Evolutionary conservation across 2,329 filamentous ascomycete species (phyloP).

Genomic region (Tolypocladium pustulatum): DNA sequence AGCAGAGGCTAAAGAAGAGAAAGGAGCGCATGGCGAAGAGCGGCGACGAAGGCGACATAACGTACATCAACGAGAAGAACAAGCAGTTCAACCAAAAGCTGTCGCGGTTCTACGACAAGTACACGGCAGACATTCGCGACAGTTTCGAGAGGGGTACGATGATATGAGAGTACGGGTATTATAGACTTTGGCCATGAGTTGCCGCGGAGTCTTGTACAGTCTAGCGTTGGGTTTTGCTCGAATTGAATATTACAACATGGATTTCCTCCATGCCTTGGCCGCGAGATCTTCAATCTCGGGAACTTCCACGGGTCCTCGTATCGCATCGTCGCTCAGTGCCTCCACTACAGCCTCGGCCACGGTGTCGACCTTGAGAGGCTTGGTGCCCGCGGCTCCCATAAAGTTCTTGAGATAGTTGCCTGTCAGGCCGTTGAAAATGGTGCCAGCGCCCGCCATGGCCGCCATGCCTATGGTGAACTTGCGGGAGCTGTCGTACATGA

Average conservation of each 20-base stretch:
- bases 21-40: slow-evolving; percentile 66
- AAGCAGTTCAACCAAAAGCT: slow-evolving; percentile 99
- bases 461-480: slow-evolving; percentile 79
- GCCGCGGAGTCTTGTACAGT: slow-evolving; percentile 17
- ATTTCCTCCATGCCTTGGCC: slow-evolving; percentile 75
- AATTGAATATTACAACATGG: slow-evolving; percentile 59
- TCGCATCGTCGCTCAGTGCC: slow-evolving; percentile 62
- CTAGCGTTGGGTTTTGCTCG: slow-evolving; percentile 12
- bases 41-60: slow-evolving; percentile 84
- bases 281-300: slow-evolving; percentile 73
- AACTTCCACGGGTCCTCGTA: slow-evolving; percentile 68
- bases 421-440: slow-evolving; percentile 65
- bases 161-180: slow-evolving; percentile 44
- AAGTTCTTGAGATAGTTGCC: slow-evolving; percentile 66
- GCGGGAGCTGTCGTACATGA: slow-evolving; percentile 80
- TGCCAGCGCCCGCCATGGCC: slow-evolving; percentile 61
- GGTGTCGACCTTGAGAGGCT: slow-evolving; percentile 77
- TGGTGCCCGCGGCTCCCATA: slow-evolving; percentile 73
- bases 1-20: slow-evolving; percentile 74
- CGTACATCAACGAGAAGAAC: slow-evolving; percentile 99
- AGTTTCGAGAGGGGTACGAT: slow-evolving; percentile 96
- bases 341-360: slow-evolving; percentile 88
- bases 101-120: slow-evolving; percentile 94
- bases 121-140: slow-evolving; percentile 92
- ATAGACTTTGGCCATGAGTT: not conserved